phyloP scores from a whole-genome alignment of 495 filamentous ascomycete species.

The Parachaetomium inaequale region DNA sequence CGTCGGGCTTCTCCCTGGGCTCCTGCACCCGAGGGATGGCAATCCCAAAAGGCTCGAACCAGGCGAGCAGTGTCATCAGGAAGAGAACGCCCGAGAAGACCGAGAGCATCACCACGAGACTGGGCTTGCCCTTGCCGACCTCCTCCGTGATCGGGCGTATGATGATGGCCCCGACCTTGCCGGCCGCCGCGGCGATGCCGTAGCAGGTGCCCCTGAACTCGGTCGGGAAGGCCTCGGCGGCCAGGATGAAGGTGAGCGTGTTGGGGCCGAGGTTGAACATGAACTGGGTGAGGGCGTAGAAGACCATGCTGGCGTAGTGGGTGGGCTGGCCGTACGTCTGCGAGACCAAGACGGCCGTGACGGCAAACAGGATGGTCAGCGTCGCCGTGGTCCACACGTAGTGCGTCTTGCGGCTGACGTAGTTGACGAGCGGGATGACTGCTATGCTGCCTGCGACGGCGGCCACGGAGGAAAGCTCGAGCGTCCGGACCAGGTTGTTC shows the following conservation, averaged over 20 bases:
- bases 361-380: neutral
- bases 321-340: neutral
- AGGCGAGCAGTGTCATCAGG: neutral
- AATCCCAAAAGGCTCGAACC: neutral
- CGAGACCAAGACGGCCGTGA: neutral
- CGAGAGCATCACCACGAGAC: neutral
- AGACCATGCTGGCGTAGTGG: neutral
- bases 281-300: neutral
- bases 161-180: constrained; percentile 2
- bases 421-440: neutral
- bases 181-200: neutral
- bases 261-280: constrained; percentile 6
- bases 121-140: neutral
- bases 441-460: neutral
- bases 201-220: neutral
- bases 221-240: constrained; percentile 5
- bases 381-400: neutral
- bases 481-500: neutral
- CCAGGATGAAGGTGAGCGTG: constrained; percentile 3
- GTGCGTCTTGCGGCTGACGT: neutral
- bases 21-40: constrained; percentile 1
- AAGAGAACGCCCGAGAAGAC: neutral
- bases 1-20: neutral
- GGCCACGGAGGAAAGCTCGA: neutral
- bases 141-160: neutral